These are phyloP conservation scores for Diplocarpon rosae DNA, from an alignment of 2,329 filamentous ascomycete species.

Conservation along the genomic window DNA sequence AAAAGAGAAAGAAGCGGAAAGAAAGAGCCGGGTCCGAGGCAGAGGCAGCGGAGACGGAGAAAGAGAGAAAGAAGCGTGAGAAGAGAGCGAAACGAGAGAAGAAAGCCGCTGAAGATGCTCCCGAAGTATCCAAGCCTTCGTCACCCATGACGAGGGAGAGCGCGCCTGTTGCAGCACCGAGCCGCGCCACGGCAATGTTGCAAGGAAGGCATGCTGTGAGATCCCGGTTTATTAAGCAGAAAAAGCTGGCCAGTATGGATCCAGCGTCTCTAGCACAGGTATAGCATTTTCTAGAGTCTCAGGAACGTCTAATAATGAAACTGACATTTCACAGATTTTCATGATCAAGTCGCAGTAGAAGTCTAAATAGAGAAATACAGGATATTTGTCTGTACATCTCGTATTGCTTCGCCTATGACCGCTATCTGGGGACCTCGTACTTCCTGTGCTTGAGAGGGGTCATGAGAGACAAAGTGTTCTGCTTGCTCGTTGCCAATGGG, in stretches of 20 bases:
- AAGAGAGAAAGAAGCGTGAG: conserved; percentile 29
- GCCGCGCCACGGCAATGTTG: conserved; percentile 36
- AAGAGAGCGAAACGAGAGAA: conserved; percentile 29
- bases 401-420: too few species aligned
- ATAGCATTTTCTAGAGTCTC: conserved; percentile 6
- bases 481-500: too few species aligned
- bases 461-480: too few species aligned
- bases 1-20: conserved; percentile 35
- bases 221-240: conserved; percentile 77
- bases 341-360: conserved; percentile 45
- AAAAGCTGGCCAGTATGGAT: conserved; percentile 73
- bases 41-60: conserved; percentile 27
- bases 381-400: background rate
- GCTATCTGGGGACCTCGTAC: too few species aligned
- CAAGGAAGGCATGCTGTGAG: conserved; percentile 60
- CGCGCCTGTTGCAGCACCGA: conserved; percentile 21
- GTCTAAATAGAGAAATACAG: conserved; percentile 12
- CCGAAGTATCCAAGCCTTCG: conserved; percentile 13
- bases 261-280: conserved; percentile 79
- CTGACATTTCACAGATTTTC: conserved; percentile 42
- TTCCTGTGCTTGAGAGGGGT: too few species aligned
- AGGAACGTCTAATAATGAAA: background rate
- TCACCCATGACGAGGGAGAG: conserved; percentile 14
- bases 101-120: conserved; percentile 25
- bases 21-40: conserved; percentile 19